Evolutionary conservation across 2,329 filamentous ascomycete genomes (phyloP).

Genomic region (Stagonosporopsis chrysanthemi): DNA sequence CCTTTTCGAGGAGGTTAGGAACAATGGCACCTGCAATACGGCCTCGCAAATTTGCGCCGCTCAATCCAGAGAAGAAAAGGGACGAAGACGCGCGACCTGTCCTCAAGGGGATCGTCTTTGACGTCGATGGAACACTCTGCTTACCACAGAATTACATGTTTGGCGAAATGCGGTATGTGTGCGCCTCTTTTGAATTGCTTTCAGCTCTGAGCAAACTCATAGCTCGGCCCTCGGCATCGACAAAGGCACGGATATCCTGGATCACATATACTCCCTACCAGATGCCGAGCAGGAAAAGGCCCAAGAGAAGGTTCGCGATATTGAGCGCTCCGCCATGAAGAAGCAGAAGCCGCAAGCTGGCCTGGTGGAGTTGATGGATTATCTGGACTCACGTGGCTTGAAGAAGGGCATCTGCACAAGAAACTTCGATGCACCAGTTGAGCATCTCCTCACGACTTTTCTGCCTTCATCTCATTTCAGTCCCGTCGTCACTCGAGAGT

Average conservation of each 20-base stretch:
- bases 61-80: conserved; percentile 47
- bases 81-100: conserved; percentile 50
- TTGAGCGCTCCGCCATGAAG: conserved; percentile 83
- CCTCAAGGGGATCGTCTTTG: conserved; percentile 75
- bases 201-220: neutral
- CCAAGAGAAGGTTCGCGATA: conserved; percentile 74
- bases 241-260: conserved; percentile 81
- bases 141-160: conserved; percentile 98
- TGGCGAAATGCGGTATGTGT: conserved; percentile 73
- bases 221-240: conserved; percentile 71
- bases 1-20: conserved; percentile 5
- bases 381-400: conserved; percentile 72
- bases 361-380: conserved; percentile 78
- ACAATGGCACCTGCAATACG: conserved; percentile 31
- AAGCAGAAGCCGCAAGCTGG: conserved; percentile 83
- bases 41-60: conserved; percentile 60
- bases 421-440: conserved; percentile 83
- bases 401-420: conserved; percentile 89
- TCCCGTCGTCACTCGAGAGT: conserved; percentile 85
- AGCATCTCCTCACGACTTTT: conserved; percentile 77
- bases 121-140: conserved; percentile 94
- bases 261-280: conserved; percentile 81
- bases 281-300: conserved; percentile 67
- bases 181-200: neutral
- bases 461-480: conserved; percentile 71